phyloP scores from a whole-genome alignment of 352 stramenopile genomes.

The Phytopythium ostracodes region DNA sequence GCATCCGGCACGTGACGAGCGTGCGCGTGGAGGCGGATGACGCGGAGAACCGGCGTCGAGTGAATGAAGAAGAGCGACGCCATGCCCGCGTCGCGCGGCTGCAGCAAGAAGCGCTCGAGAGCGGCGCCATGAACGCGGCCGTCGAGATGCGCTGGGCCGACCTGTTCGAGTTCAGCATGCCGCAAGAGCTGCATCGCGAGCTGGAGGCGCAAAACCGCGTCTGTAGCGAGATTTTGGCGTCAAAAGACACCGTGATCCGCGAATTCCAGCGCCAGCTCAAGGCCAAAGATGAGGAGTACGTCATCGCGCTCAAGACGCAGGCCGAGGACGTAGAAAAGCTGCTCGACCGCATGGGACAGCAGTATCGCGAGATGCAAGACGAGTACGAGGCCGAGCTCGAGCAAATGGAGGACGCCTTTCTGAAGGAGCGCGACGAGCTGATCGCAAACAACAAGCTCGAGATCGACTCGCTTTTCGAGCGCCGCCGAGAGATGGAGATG shows the following conservation, averaged over 20 bases:
- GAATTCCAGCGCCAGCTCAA: constrained; percentile 92
- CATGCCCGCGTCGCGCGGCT: constrained; percentile 80
- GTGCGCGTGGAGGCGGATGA: constrained; percentile 90
- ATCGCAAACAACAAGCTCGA: constrained; percentile 88
- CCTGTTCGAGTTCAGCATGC: constrained; percentile 91
- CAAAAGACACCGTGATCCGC: constrained; percentile 86
- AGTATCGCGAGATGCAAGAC: constrained; percentile 92
- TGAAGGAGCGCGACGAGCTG: constrained; percentile 89
- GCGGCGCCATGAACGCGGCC: constrained; percentile 88
- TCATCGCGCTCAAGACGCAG: constrained; percentile 89
- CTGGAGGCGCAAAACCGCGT: constrained; percentile 84
- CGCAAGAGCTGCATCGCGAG: constrained; percentile 89
- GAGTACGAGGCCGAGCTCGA: constrained; percentile 93
- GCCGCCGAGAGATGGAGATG: constrained; percentile 91
- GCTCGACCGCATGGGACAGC: constrained; percentile 83
- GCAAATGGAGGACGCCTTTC: constrained; percentile 91
- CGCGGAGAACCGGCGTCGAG: constrained; percentile 81
- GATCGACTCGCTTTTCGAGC: constrained; percentile 92
- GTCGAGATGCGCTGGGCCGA: constrained; percentile 93
- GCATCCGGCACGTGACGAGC: constrained; percentile 89
- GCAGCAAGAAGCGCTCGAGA: constrained; percentile 90
- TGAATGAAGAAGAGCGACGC: constrained; percentile 88
- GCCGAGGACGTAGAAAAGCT: constrained; percentile 89
- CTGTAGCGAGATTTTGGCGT: constrained; percentile 89
- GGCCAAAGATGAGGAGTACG: constrained; percentile 94